These are phyloP conservation scores for Ceratocystis ficicola DNA, from an alignment of 2,329 filamentous ascomycete genomes.

Conservation along the genomic window DNA sequence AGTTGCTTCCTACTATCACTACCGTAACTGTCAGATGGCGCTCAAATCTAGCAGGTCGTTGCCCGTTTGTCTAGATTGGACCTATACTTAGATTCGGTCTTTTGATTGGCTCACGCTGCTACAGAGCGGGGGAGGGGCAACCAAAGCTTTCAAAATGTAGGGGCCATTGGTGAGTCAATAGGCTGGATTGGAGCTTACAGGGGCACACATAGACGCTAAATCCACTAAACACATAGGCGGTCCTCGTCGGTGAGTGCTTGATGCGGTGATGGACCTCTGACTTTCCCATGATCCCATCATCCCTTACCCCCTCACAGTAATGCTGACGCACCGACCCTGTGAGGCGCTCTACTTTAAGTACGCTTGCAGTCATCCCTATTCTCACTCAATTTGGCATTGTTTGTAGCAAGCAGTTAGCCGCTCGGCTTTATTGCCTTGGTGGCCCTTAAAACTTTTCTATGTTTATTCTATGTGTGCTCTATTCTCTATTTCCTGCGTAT, in stretches of 20 bases:
- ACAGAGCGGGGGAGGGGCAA: neutral
- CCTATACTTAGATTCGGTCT: neutral
- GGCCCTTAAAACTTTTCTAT: no score
- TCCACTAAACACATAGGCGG: neutral
- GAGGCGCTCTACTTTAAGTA: neutral
- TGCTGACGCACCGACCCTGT: neutral
- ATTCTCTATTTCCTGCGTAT: neutral
- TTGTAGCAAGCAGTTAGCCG: no score
- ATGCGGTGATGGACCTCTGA: no score
- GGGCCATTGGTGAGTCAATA: neutral
- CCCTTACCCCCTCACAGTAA: neutral
- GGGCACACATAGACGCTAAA: neutral
- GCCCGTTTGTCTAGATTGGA: neutral
- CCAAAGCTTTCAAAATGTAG: neutral
- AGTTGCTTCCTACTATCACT: neutral
- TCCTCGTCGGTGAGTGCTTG: no score
- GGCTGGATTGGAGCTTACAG: neutral
- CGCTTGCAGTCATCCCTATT: neutral
- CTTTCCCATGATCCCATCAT: neutral
- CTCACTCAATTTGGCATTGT: neutral
- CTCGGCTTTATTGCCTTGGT: no score
- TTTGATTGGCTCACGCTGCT: neutral
- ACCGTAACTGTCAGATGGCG: neutral
- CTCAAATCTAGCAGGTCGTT: no score
- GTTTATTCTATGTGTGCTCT: neutral